Percentiles rank a stretch among this genome's conserved stretches.
These are phyloP conservation scores for Pleurozium schreberi DNA, from an alignment of 225 moss, liverwort and hornwort genomes.

Conservation along the genomic window DNA sequence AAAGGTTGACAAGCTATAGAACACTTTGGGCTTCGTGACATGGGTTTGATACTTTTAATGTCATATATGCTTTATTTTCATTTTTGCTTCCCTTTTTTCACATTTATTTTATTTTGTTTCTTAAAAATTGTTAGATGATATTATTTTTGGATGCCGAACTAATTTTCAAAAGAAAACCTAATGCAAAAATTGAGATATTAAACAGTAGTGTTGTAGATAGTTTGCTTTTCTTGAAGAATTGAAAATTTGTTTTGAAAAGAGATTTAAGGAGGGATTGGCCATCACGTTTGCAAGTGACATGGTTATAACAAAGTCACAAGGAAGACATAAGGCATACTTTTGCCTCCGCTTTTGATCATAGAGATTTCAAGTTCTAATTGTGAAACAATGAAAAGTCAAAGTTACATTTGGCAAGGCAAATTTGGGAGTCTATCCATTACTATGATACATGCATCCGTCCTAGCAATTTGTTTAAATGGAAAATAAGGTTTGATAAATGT, in stretches of 20 bases:
- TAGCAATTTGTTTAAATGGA: background rate
- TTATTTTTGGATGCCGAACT: background rate
- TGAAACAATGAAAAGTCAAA: background rate
- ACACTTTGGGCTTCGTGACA: accelerated
- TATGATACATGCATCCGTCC: accelerated
- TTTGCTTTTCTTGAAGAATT: accelerated
- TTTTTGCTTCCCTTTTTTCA: accelerated
- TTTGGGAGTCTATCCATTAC: background rate
- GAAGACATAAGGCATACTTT: background rate
- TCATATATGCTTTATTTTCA: background rate
- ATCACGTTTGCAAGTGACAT: background rate
- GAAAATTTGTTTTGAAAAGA: background rate
- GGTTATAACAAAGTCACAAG: background rate
- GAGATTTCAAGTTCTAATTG: background rate
- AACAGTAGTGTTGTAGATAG: too few relatives aligned
- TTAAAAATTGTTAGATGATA: background rate
- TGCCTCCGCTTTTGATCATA: accelerated
- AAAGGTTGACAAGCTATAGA: background rate
- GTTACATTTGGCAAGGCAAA: accelerated
- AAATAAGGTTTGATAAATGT: background rate
- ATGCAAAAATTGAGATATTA: background rate
- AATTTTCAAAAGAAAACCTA: background rate
- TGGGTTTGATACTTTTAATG: accelerated
- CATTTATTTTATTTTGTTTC: background rate
- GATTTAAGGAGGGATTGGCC: background rate